phyloP scores from a whole-genome alignment of 116 monocot genomes.

The Phalaenopsis hybrid region DNA sequence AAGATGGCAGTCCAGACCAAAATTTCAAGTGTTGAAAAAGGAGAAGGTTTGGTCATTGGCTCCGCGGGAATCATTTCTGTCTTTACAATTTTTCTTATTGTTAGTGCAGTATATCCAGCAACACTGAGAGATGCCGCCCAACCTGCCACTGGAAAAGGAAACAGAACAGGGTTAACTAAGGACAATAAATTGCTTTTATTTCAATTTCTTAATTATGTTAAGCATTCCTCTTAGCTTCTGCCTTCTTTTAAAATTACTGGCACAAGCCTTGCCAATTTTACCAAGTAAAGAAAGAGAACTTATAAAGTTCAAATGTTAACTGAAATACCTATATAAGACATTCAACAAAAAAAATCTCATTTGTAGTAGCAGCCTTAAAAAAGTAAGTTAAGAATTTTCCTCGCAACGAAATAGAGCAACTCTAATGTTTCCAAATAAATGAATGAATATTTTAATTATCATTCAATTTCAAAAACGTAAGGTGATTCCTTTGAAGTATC shows the following conservation, averaged over 20 bases:
- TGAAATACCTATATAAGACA: too few species aligned
- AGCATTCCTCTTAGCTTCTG: neutral
- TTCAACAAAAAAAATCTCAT: too few species aligned
- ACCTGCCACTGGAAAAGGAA: slow-evolving; percentile 54
- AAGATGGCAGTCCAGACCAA: slow-evolving; percentile 66
- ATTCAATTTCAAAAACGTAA: neutral
- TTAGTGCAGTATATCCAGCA: slow-evolving; percentile 84
- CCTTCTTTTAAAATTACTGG: neutral
- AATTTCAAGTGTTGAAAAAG: slow-evolving; percentile 58
- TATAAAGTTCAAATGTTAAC: neutral
- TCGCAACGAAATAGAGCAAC: neutral
- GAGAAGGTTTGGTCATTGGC: slow-evolving; percentile 83
- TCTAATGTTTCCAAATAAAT: too few species aligned
- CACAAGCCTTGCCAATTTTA: too few species aligned
- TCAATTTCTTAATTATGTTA: neutral
- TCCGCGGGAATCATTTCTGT: slow-evolving; percentile 85
- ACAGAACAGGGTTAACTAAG: neutral
- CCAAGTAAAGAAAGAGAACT: neutral
- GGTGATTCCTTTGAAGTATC: neutral
- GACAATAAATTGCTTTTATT: neutral
- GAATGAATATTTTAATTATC: neutral
- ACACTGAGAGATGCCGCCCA: slow-evolving; percentile 91
- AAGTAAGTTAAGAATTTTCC: neutral
- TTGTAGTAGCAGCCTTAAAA: neutral
- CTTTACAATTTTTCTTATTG: slow-evolving; percentile 77